Percentiles rank a stretch among this genome's conserved stretches.
These are phyloP conservation scores for Ehretia macrophylla DNA, from an alignment of 257 asterid genomes.

Conservation along the genomic window DNA sequence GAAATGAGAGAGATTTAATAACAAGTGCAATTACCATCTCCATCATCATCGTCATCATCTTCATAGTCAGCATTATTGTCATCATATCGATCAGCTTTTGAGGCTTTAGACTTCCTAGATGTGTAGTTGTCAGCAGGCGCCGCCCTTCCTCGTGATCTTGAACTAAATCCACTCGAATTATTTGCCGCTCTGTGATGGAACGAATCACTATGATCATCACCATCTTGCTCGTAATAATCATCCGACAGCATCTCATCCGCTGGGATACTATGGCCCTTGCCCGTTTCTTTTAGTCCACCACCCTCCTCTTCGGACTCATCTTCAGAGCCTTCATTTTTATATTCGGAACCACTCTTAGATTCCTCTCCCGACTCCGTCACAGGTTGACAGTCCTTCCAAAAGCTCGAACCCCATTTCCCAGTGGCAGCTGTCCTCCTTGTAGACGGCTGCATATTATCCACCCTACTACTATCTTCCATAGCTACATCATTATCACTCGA, in stretches of 20 bases:
- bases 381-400: conserved; percentile 79
- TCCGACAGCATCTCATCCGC: conserved; percentile 95
- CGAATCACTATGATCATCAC: conserved; percentile 73
- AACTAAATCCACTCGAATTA: conserved; percentile 46
- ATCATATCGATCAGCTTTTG: conserved; percentile 42
- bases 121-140: conserved; percentile 34
- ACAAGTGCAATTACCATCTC: conserved; percentile 29
- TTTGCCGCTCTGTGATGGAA: conserved; percentile 49
- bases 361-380: conserved; percentile 78
- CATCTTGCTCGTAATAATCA: conserved; percentile 97
- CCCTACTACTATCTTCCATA: conserved; percentile 34
- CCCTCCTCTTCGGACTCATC: conserved; percentile 60
- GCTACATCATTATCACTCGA: conserved; percentile 38
- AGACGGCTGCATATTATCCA: conserved; percentile 36
- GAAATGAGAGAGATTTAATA: not conserved
- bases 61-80: conserved; percentile 53
- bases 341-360: conserved; percentile 85
- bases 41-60: conserved; percentile 52
- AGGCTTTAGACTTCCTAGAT: conserved; percentile 51
- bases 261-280: conserved; percentile 57
- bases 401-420: conserved; percentile 84
- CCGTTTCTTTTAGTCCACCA: conserved; percentile 38
- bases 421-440: conserved; percentile 32
- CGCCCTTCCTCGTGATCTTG: conserved; percentile 44
- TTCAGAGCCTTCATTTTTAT: conserved; percentile 71